Conservation (phyloP, 495 filamentous ascomycete genomes). For the Aspergillus ostianus region DNA sequence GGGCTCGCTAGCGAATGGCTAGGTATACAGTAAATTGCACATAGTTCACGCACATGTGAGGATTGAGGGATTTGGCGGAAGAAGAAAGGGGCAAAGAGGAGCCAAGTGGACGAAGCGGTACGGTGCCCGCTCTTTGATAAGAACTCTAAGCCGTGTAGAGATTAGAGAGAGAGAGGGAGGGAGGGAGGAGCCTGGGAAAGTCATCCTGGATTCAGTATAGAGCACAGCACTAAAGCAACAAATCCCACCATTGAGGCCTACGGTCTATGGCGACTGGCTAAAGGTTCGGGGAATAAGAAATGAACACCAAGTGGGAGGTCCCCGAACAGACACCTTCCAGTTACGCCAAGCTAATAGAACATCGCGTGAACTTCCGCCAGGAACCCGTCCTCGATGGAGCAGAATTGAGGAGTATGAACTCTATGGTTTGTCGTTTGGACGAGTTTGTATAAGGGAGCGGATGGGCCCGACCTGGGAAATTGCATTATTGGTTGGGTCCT, state of each 20-base stretch:
- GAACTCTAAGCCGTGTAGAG: too few relatives aligned
- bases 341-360: constrained; percentile 8
- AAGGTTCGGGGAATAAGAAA: background rate
- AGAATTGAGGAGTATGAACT: background rate
- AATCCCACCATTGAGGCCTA: too few relatives aligned
- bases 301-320: background rate
- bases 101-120: background rate
- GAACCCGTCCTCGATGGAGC: constrained; percentile 1
- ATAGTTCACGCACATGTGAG: background rate
- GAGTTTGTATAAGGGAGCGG: background rate
- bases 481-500: background rate
- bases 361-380: constrained; percentile 8
- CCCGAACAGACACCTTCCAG: background rate
- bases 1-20: too few relatives aligned
- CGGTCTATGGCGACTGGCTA: background rate
- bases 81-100: background rate
- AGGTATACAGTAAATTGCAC: background rate
- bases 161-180: too few relatives aligned
- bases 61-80: background rate
- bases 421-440: constrained; percentile 13
- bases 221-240: background rate
- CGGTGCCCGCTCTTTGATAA: too few relatives aligned
- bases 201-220: background rate
- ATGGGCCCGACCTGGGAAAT: background rate
- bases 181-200: background rate